A percentile compares a stretch with the other conserved stretches of the same genome.
These are phyloP conservation scores for Gelatoporia subvermispora DNA, from an alignment of 768 basidiomycete species.

Conservation along the genomic window DNA sequence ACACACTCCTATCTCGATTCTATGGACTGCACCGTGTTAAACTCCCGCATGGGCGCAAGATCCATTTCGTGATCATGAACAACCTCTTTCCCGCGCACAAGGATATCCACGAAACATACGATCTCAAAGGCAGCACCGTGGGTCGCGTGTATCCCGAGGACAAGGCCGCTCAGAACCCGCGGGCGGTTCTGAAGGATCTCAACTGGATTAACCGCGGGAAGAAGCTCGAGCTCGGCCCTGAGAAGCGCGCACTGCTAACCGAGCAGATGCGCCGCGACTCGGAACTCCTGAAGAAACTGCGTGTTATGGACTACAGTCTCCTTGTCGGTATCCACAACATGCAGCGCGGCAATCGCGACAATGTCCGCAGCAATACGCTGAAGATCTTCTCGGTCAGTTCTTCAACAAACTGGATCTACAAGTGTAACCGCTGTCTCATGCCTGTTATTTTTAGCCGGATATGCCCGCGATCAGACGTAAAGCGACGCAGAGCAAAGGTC, in stretches of 20 bases:
- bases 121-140: conserved; percentile 92
- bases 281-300: conserved; percentile 74
- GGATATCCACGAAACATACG: conserved; percentile 96
- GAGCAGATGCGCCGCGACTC: conserved; percentile 89
- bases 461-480: conserved; percentile 61
- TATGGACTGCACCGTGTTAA: conserved; percentile 98
- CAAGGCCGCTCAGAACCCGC: conserved; percentile 67
- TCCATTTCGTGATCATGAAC: conserved; percentile 99
- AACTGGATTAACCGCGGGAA: conserved; percentile 89
- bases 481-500: conserved; percentile 52
- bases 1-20: conserved; percentile 89
- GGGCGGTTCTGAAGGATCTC: conserved; percentile 90
- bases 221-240: conserved; percentile 87
- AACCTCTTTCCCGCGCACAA: conserved; percentile 97
- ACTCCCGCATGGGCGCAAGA: conserved; percentile 87
- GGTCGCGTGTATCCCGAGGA: conserved; percentile 87
- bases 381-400: conserved; percentile 83
- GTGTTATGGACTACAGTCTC: conserved; percentile 96
- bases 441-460: conserved; percentile 48
- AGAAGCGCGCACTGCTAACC: conserved; percentile 85
- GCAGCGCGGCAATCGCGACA: conserved; percentile 86
- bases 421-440: background rate
- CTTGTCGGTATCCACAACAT: conserved; percentile 93
- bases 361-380: conserved; percentile 84
- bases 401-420: conserved; percentile 6